A percentile compares a stretch with the other conserved stretches of the same genome.
Conservation (phyloP, 192 early-diverging fungal species). For the Phlyctochytrium bullatum region DNA sequence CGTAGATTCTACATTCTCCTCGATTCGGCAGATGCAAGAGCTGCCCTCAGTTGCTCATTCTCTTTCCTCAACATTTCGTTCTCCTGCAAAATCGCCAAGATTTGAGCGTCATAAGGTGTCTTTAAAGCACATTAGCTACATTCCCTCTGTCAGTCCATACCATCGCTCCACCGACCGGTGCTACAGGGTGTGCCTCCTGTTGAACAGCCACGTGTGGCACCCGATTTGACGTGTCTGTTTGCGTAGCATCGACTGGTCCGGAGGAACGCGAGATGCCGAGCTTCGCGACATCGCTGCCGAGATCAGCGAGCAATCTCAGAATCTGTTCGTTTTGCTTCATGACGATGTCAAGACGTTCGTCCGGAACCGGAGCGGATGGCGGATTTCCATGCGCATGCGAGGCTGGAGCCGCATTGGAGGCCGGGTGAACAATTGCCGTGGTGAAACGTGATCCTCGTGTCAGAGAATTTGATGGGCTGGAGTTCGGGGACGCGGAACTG, state of each 20-base stretch:
- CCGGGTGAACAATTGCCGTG: not conserved
- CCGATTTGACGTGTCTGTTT: not conserved
- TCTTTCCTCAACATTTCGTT: conserved; percentile 17
- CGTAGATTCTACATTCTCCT: no score
- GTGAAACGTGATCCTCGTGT: not conserved
- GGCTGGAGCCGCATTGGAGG: not conserved
- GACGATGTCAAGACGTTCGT: conserved; percentile 16
- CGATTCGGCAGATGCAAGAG: not conserved
- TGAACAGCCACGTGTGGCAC: no score
- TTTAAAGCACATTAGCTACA: not conserved
- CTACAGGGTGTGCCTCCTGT: no score
- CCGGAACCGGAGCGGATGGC: not conserved
- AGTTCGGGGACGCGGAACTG: not conserved
- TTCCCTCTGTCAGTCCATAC: not conserved
- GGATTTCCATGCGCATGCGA: not conserved
- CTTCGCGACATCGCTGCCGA: conserved; percentile 7
- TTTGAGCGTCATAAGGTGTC: not conserved
- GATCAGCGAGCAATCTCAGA: conserved; percentile 7
- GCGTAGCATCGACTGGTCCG: not conserved
- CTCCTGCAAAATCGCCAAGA: conserved; percentile 15
- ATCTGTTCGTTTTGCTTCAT: conserved; percentile 14
- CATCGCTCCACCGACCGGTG: no score
- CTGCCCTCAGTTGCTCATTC: conserved; percentile 9
- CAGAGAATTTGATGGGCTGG: not conserved
- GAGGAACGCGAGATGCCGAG: not conserved